These are phyloP conservation scores for Eutrema heterophyllum DNA, from an alignment of 345 rosid genomes.

Conservation along the genomic window DNA sequence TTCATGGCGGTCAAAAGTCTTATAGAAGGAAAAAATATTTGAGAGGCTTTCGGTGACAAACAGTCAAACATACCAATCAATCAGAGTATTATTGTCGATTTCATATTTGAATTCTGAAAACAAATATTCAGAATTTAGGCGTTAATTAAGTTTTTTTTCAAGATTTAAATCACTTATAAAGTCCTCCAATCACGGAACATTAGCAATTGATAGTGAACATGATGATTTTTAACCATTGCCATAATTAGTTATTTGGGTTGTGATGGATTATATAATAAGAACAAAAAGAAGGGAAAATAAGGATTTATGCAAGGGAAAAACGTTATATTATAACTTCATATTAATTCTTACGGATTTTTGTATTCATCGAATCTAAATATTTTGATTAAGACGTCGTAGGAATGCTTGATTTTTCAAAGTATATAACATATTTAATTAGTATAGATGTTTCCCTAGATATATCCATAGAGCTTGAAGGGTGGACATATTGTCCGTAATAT, in stretches of 20 bases:
- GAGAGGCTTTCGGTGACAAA: not conserved
- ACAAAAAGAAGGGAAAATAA: not conserved
- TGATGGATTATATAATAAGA: not conserved
- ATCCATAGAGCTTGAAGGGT: too few species aligned
- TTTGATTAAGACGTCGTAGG: too few species aligned
- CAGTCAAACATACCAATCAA: constrained; percentile 2
- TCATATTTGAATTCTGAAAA: not conserved
- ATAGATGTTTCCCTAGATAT: too few species aligned
- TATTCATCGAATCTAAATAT: too few species aligned
- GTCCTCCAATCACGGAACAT: constrained; percentile 15
- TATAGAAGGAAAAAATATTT: not conserved
- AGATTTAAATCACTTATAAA: not conserved
- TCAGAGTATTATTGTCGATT: not conserved
- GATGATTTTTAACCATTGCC: not conserved
- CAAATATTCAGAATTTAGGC: not conserved
- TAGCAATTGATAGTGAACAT: not conserved
- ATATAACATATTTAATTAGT: too few species aligned
- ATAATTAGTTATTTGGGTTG: not conserved
- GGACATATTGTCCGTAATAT: too few species aligned
- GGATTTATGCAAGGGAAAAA: not conserved
- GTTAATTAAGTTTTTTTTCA: not conserved
- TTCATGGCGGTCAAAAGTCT: not conserved
- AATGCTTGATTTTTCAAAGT: too few species aligned
- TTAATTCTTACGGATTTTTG: not conserved
- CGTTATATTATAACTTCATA: too few species aligned